Base-by-base conservation (phyloP, 2,329 filamentous ascomycete species). In the Alternaria infectoria region DNA sequence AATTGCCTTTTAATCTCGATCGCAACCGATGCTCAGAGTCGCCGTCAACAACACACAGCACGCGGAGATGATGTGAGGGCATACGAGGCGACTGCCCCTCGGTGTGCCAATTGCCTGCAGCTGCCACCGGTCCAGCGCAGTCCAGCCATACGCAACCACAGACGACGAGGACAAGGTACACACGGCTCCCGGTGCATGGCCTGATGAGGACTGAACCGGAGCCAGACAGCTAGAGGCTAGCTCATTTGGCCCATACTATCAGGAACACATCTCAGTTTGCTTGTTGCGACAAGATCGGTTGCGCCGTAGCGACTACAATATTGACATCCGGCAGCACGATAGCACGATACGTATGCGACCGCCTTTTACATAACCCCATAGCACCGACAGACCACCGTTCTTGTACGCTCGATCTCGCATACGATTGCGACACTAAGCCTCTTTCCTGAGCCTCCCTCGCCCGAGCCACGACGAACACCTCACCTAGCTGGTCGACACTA, bases 211-310 rank as follows among this genome's bases (percentile, higher is more conserved):
- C 32, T 36, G 32, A 36, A 1, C 6, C 32, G 3, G 32, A n/a
- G 32, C 32, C 32, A 36, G 32, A 36, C 7, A 4, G 32, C 6
- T 0, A 36, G 3, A 36, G 32, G 32, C 5, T n/a, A 36, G 4
- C 32, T 4, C 4, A n/a, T 36, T 4, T 2, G 8, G 0, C 32
- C 32, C 4, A 9, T 9, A 15, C 32, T 8, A 0, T 2, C 7
- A n/a, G 32, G 6, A 36, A 4, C 8, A 36, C 2, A 3, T 2
- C 32, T 36, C 32, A 36, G 0, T 36, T 36, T 15, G 32, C 32
- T 36, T 36, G 32, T 36, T 36, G 32, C 32, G 32, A 36, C 32
- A 9, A 9, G 32, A 36, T 36, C 7, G 15, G 32, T 36, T 4
- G 32, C 32, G 32, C 8, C 15, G 5, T 6, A n/a, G 4, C 2